Evolutionary conservation across 2,329 filamentous ascomycete genomes (phyloP), one percentile per base, ranked within the genome.

Genomic region (Penicillium psychrosexuale): DNA sequence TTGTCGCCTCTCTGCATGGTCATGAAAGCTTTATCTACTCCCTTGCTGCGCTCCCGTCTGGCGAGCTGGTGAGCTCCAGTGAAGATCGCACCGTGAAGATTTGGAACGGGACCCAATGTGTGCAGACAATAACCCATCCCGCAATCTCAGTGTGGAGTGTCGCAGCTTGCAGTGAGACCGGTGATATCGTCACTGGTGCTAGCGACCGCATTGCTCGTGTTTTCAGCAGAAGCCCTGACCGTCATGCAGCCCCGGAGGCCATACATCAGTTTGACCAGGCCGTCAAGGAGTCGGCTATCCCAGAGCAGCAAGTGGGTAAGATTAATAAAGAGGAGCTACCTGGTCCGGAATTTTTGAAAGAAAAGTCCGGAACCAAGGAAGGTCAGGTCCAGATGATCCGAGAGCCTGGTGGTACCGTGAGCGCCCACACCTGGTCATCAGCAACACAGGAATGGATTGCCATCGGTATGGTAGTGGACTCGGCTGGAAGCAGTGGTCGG

Each of bases 11-110:
- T 71, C 79, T 99, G 3, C 83, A 87, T 56, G 94, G 93, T 0
- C 95, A 99, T 66, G 91, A 96, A 54, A 95, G 88, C 69, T 99
- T 96, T 70, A 94, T 99, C 55, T 99, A 99, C 73, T 88, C 89
- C 7, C 77, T 99, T 13, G 82, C 88, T 1, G 81, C 83, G 22
- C 77, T 96, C 9, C 89, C 93, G 0, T 86, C 88, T 0, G 93
- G 93, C 6, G 91, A 97, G 69, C 79, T 99, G 30, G 88, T 95
- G 46, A 97, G 93, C 72, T 86, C 91, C 2, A 91, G 91, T 17
- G 94, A 99, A 73, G 94, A 99, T 74, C 84, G 94, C n/a, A 97
- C 94, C 0, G 84, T 96, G 33, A 84, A 91, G 49, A 79, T 99
- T 69, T 99, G 95, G 94, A 87, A 83, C 63, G 89, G 88, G 42